These are phyloP conservation scores for Scheffersomyces stambukii DNA, from an alignment of 1,139 yeast species.

Conservation along the genomic window DNA sequence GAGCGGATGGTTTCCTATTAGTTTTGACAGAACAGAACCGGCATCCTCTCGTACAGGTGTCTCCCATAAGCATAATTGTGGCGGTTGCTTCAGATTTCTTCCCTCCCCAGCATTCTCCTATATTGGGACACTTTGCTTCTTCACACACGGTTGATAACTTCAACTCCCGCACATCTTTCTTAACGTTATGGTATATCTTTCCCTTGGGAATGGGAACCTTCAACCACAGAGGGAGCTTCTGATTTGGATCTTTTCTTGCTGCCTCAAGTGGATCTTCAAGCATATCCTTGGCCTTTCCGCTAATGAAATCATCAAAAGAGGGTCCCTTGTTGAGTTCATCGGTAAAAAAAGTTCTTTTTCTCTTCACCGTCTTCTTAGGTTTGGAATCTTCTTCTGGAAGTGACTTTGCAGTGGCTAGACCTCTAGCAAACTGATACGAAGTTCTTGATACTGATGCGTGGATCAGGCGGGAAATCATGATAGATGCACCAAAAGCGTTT, in stretches of 20 bases:
- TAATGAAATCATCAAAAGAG: constrained; percentile 84
- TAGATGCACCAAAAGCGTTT: too few species aligned
- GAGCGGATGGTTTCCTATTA: constrained; percentile 75
- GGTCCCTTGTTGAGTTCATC: constrained; percentile 83
- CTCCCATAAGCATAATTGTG: constrained; percentile 97
- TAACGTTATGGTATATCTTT: constrained; percentile 69
- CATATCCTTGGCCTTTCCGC: constrained; percentile 71
- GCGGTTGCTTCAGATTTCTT: constrained; percentile 96
- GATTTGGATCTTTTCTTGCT: constrained; percentile 54
- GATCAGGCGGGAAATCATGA: too few species aligned
- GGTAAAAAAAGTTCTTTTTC: constrained; percentile 60
- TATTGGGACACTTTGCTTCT: constrained; percentile 97
- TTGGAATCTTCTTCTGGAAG: too few species aligned
- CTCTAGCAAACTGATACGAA: too few species aligned
- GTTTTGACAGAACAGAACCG: constrained; percentile 97
- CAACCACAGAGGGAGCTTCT: constrained; percentile 87
- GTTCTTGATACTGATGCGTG: too few species aligned
- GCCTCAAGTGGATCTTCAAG: constrained; percentile 65
- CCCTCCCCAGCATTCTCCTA: constrained; percentile 99
- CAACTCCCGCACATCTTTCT: constrained; percentile 82
- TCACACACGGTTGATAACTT: constrained; percentile 95
- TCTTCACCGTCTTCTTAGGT: constrained; percentile 19
- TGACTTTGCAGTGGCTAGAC: too few species aligned
- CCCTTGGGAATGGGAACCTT: constrained; percentile 97
- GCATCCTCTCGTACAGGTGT: constrained; percentile 98